Conservation (phyloP, 1,284 basidiomycete genomes). For the Ustilago lituana region DNA sequence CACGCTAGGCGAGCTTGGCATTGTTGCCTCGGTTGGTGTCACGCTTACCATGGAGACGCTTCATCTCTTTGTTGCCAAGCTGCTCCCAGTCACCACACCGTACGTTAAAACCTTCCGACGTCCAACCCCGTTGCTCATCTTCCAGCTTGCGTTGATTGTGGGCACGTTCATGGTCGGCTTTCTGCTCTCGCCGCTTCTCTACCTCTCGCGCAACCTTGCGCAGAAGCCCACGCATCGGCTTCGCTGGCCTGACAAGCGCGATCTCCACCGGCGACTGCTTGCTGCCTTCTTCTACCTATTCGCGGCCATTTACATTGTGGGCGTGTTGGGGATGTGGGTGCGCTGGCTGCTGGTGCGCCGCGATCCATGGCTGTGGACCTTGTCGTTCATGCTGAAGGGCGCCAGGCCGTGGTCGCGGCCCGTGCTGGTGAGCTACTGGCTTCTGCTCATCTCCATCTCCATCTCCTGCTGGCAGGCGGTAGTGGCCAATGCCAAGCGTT, state of each 20-base stretch:
- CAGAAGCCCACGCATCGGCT: conserved; percentile 89
- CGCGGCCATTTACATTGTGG: conserved; percentile 79
- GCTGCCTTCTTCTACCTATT: conserved; percentile 87
- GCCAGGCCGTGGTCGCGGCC: conserved; percentile 82
- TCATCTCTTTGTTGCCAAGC: conserved; percentile 57
- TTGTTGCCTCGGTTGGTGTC: conserved; percentile 87
- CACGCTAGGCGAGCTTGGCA: conserved; percentile 89
- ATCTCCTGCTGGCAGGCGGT: conserved; percentile 85
- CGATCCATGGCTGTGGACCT: conserved; percentile 88
- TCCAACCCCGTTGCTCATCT: conserved; percentile 89
- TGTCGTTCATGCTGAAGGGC: conserved; percentile 75
- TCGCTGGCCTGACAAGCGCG: conserved; percentile 86
- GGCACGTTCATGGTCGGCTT: conserved; percentile 92
- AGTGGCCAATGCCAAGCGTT: conserved; percentile 51
- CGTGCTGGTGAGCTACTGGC: conserved; percentile 86
- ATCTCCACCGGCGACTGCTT: conserved; percentile 82
- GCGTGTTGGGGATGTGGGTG: conserved; percentile 91
- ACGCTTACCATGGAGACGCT: conserved; percentile 80
- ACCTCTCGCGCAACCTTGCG: conserved; percentile 90
- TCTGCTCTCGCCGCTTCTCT: conserved; percentile 90
- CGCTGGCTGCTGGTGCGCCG: conserved; percentile 84
- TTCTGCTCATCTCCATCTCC: conserved; percentile 78
- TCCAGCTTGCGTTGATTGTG: conserved; percentile 91
- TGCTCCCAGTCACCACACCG: conserved; percentile 72
- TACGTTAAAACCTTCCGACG: conserved; percentile 92